These are phyloP conservation scores for Candida piceae DNA, from an alignment of 805 yeast genomes.

Conservation along the genomic window DNA sequence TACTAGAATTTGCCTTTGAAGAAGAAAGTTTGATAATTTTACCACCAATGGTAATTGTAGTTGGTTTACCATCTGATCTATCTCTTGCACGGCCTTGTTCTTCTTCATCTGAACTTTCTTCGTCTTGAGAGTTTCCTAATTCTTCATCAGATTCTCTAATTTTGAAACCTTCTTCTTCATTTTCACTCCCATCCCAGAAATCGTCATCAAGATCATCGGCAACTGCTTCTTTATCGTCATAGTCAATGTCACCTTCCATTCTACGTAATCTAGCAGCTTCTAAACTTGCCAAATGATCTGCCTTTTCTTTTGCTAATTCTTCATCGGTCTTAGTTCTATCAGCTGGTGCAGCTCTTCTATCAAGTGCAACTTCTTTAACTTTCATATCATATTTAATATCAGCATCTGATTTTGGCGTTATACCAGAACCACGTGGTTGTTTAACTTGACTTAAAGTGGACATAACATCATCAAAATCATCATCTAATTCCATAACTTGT, in stretches of 20 bases:
- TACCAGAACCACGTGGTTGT: conserved; percentile 17
- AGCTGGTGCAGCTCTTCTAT: conserved; percentile 74
- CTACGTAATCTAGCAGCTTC: conserved; percentile 67
- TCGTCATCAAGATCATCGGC: conserved; percentile 70
- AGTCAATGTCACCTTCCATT: conserved; percentile 57
- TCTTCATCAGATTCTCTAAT: conserved; percentile 40
- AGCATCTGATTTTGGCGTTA: conserved; percentile 37
- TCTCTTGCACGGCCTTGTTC: conserved; percentile 11
- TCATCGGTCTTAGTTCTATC: conserved; percentile 78
- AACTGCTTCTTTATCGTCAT: conserved; percentile 40
- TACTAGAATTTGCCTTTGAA: conserved; percentile 10
- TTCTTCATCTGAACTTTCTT: conserved; percentile 28
- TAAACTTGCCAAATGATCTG: conserved; percentile 53
- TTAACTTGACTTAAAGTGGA: conserved; percentile 26
- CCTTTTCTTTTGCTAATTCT: conserved; percentile 56
- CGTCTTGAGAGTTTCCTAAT: conserved; percentile 30
- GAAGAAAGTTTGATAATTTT: conserved; percentile 24
- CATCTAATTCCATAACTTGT: conserved; percentile 64
- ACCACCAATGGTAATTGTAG: conserved; percentile 30
- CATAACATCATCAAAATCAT: conserved; percentile 68
- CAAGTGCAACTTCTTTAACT: conserved; percentile 62
- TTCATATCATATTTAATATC: conserved; percentile 55
- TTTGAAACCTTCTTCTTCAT: conserved; percentile 39
- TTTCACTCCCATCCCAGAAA: conserved; percentile 58
- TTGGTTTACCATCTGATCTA: conserved; percentile 6